Base-by-base conservation (phyloP, 2,329 filamentous ascomycete genomes). In the Paecilomyces dactylethromorphus region DNA sequence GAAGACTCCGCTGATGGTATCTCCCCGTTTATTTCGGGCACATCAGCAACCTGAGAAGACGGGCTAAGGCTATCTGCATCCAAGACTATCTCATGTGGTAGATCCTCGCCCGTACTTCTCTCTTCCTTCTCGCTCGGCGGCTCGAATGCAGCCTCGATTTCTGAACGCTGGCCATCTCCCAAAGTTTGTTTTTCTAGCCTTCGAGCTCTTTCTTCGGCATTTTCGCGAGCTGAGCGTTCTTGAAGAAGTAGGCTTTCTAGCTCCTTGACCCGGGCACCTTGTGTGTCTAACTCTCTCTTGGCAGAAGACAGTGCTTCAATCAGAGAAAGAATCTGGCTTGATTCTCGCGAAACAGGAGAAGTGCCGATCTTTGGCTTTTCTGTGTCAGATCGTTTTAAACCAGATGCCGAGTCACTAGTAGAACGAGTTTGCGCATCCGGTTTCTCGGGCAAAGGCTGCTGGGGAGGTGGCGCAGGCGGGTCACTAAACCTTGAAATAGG, bases 371-470 rank as follows among this genome's bases (percentile, higher is more conserved):
- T 90, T 8, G 88, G 83, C 58, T 88, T 86, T 64, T 96, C 91
- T 0, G 89, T 92, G 26, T 90, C 86, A 3, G 82, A 82, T 58
- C 92, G 84, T 70, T 90, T 92, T 31, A 96, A 74, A 0, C 90
- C 85, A 22, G 73, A 71, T 29, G 73, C 68, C 1, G 77, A 75
- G 18, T 79, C 71, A 18, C 78, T 51, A 72, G 75, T 66, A 77
- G 81, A 59, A 74, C 79, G 73, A 15, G 69, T 67, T 26, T 66
- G 66, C 15, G 83, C 85, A 73, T 96, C 91, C 0, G 93, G 93
- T 72, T 97, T 97, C 71, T 97, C 92, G 0, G 93, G 93, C 5
- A 97, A 79, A 13, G 93, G 93, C 66, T 96, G 92, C 66, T 96
- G 92, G 29, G 93, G 93, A 26, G 93, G 93, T 7, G 93, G 93